Base-by-base conservation (phyloP, 257 asterid species). In the Mentha longifolia region DNA sequence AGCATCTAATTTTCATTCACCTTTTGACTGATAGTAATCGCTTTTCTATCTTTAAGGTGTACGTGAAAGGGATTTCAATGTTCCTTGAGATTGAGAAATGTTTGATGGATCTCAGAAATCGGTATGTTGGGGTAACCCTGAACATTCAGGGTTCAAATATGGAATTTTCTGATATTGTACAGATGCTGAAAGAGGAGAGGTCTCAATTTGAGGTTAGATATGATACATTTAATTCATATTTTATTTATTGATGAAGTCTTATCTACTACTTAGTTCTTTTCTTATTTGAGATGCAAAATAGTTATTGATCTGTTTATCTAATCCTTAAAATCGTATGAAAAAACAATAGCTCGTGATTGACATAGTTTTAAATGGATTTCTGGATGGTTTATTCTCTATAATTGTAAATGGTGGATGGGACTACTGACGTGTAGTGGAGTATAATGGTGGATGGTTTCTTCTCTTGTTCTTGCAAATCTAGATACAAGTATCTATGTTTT, bases 191-290 rank as follows among this genome's bases (percentile, higher is more conserved):
- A 82, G 83, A 71, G 77, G 98, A 93, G 75, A 93, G 79, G 77
- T 68, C 78, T 71, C 92, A 82, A 46, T 93, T 93, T 76, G 98
- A 91, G 98, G 98, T 89, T 66, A 75, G 82, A 47, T 65, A 65
- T 74, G 45, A 15, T 56, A 17, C 42, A 15, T 17, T 66, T 10
- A 11, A 42, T 19, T 70, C 8, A 6, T 20, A 5, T 14, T 62
- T 49, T 73, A 54, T 37, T 37, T 14, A 2, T n/a, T 20, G 7
- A 50, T 14, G 20, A 31, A 31, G 50, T 22, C 47, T 50, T 9
- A 46, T 17, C 39, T 56, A 37, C 10, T 51, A 33, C 65, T 35
- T 30, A 31, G 37, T 19, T 35, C 54, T 62, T 67, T 43, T 66
- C 35, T 39, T 5, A 61, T 49, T 67, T 14, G 33, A 65, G 46